Evolutionary conservation across 495 filamentous ascomycete genomes (phyloP).

Genomic region (Aspergillus panamensis): DNA sequence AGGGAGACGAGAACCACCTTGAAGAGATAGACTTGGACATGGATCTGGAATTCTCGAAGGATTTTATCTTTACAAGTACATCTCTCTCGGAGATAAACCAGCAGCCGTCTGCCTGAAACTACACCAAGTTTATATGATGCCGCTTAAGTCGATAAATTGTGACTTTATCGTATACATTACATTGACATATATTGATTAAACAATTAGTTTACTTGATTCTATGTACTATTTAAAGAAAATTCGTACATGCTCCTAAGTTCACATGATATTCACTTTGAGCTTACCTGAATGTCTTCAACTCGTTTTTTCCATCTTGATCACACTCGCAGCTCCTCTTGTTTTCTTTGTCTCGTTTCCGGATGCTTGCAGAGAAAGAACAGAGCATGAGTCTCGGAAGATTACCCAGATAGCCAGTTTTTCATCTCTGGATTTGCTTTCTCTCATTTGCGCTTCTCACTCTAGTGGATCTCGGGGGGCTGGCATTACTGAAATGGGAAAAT

Average conservation of each 20-base stretch:
- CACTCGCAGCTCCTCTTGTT: neutral
- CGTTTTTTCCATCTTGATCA: neutral
- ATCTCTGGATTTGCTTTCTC: too few relatives aligned
- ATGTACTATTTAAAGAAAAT: too few relatives aligned
- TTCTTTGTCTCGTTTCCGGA: neutral
- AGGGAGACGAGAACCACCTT: slow-evolving; percentile 25
- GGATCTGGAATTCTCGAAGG: slow-evolving; percentile 41
- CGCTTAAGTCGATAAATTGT: neutral
- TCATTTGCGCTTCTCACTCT: too few relatives aligned
- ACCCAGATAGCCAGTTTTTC: too few relatives aligned
- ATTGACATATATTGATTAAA: too few relatives aligned
- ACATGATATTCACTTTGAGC: too few relatives aligned
- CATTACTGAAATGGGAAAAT: too few relatives aligned
- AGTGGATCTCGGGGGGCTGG: too few relatives aligned
- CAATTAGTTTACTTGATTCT: too few relatives aligned
- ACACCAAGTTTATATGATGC: neutral
- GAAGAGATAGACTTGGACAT: slow-evolving; percentile 34
- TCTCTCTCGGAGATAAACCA: slow-evolving; percentile 31
- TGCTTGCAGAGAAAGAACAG: neutral
- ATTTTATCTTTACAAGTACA: slow-evolving; percentile 37
- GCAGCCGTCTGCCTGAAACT: neutral
- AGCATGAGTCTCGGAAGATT: too few relatives aligned
- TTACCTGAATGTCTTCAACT: neutral
- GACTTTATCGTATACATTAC: too few relatives aligned
- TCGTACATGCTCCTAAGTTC: too few relatives aligned